Evolutionary conservation across 2,329 filamentous ascomycete species (phyloP).

Genomic region (Reticulascus tulasneorum): DNA sequence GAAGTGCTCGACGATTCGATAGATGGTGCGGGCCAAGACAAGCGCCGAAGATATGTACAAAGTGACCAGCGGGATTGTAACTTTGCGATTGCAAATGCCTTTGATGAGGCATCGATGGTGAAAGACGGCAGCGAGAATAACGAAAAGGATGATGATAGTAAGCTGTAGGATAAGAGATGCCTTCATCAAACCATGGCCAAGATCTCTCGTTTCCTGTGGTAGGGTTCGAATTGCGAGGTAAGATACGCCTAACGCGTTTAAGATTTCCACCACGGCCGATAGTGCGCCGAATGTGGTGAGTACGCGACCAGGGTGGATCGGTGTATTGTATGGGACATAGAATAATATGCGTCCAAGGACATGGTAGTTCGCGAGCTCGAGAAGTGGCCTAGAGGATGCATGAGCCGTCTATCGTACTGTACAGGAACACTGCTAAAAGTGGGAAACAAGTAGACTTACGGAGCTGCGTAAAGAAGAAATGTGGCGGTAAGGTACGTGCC

Average conservation of each 20-base stretch:
- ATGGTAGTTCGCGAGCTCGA: conserved; percentile 52
- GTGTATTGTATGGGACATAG: conserved; percentile 51
- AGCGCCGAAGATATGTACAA: conserved; percentile 33
- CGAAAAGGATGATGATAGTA: conserved; percentile 31
- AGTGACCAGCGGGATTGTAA: conserved; percentile 18
- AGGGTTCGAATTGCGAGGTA: conserved; percentile 20
- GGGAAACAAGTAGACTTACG: background rate
- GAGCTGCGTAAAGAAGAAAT: background rate
- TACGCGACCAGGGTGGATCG: conserved; percentile 33
- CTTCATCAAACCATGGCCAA: conserved; percentile 23
- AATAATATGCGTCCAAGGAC: conserved; percentile 49
- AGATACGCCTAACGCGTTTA: conserved; percentile 28
- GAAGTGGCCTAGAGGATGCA: conserved; percentile 36
- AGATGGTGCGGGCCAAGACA: conserved; percentile 39
- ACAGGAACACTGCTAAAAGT: no score
- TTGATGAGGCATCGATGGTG: conserved; percentile 26
- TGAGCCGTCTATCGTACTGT: no score
- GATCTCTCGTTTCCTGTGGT: conserved; percentile 7
- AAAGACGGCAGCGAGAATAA: conserved; percentile 29
- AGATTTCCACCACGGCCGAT: conserved; percentile 29
- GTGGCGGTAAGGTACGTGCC: background rate
- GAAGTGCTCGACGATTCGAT: conserved; percentile 39
- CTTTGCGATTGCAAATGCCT: conserved; percentile 7
- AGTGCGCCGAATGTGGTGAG: conserved; percentile 32
- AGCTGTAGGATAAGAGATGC: conserved; percentile 31